These are phyloP conservation scores for Chloropicon primus DNA, from an alignment of 139 green algal species.

Conservation along the genomic window DNA sequence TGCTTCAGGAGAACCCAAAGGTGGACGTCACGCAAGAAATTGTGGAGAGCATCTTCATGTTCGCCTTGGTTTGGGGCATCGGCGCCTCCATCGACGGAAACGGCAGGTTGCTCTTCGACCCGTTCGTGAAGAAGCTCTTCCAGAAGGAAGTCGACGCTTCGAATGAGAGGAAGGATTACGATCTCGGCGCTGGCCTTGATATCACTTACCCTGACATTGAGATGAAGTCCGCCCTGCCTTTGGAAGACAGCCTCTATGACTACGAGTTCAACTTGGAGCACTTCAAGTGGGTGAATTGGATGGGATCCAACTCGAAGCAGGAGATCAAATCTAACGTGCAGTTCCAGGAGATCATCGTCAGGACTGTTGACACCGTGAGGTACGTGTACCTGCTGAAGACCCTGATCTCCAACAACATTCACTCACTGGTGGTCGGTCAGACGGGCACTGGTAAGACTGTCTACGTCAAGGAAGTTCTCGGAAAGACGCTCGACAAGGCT, in stretches of 20 bases:
- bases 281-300: conserved; percentile 35
- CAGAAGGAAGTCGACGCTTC: conserved; percentile 24
- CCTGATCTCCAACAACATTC: conserved; percentile 17
- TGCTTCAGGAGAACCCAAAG: conserved; percentile 19
- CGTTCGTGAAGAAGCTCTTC: conserved; percentile 43
- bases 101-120: conserved; percentile 32
- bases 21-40: conserved; percentile 14
- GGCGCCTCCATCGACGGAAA: conserved; percentile 28
- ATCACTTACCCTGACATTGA: conserved; percentile 28
- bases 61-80: conserved; percentile 35
- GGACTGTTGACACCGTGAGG: not conserved
- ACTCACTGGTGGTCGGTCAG: not conserved
- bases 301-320: conserved; percentile 18
- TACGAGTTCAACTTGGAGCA: conserved; percentile 29
- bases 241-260: conserved; percentile 27
- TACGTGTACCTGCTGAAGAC: not conserved
- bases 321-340: conserved; percentile 28
- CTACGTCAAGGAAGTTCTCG: not conserved
- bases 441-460: conserved; percentile 12
- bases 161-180: conserved; percentile 33
- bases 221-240: conserved; percentile 12
- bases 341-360: conserved; percentile 10
- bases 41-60: conserved; percentile 41
- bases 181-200: conserved; percentile 47
- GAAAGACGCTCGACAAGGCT: not conserved